Conservation (phyloP, 441 rosid genomes). For the Aleurites moluccanus region DNA sequence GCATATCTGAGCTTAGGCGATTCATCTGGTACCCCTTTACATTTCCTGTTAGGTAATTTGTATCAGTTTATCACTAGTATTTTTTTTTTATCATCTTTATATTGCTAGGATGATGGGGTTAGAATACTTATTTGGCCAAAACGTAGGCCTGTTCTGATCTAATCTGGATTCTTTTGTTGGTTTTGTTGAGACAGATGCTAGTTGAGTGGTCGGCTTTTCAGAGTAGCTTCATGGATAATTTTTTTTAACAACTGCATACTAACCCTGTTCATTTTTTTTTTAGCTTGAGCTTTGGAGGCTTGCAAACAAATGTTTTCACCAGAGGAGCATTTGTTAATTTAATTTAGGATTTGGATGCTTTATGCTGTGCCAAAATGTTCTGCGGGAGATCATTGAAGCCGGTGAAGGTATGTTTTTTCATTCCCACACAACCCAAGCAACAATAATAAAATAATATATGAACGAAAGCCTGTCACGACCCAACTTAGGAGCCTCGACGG, state of each 20-base stretch:
- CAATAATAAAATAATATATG: background rate
- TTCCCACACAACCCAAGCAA: slow-evolving; percentile 10
- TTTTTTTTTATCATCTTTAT: background rate
- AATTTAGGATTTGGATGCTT: slow-evolving; percentile 30
- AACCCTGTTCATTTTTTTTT: slow-evolving; percentile 29
- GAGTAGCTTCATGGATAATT: slow-evolving; percentile 34
- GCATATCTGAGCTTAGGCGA: slow-evolving; percentile 32
- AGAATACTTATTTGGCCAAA: slow-evolving; percentile 23
- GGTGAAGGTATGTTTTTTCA: slow-evolving; percentile 45
- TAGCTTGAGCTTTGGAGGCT: slow-evolving; percentile 42
- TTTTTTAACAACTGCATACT: slow-evolving; percentile 29
- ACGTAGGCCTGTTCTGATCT: slow-evolving; percentile 23
- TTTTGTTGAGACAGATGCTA: slow-evolving; percentile 45
- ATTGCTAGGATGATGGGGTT: slow-evolving; percentile 22
- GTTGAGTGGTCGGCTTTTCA: slow-evolving; percentile 35
- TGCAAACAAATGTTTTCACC: slow-evolving; percentile 25
- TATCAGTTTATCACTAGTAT: slow-evolving; percentile 26
- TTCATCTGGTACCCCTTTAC: slow-evolving; percentile 30
- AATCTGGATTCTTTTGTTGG: slow-evolving; percentile 35
- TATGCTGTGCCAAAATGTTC: slow-evolving; percentile 20
- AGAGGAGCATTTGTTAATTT: slow-evolving; percentile 30
- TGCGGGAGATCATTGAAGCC: slow-evolving; percentile 33
- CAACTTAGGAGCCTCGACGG: too few species aligned
- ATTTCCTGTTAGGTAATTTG: slow-evolving; percentile 31
- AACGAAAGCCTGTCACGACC: too few species aligned